Conservation (phyloP, 257 asterid species). For the Eucommia ulmoides region DNA sequence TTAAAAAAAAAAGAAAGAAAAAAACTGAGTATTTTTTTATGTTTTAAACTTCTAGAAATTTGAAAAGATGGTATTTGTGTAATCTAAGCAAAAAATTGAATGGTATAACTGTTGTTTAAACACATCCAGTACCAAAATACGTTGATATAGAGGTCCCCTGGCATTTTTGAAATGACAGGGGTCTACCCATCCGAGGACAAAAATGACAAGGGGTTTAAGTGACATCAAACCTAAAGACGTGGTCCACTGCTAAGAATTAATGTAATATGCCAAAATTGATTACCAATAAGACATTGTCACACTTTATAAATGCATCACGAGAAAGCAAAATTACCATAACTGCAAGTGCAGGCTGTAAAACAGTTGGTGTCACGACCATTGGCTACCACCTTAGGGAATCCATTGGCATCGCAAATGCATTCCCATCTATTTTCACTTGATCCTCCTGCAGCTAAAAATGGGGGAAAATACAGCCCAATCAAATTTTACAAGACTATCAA, state of each 20-base stretch:
- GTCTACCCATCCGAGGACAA: too few relatives aligned
- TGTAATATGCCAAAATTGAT: neutral
- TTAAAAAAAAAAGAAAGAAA: too few relatives aligned
- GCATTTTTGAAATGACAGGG: too few relatives aligned
- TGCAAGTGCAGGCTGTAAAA: conserved; percentile 67
- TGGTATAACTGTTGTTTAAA: too few relatives aligned
- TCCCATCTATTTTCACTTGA: conserved; percentile 46
- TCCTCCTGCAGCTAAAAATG: conserved; percentile 31
- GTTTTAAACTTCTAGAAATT: neutral
- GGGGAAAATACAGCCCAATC: too few relatives aligned
- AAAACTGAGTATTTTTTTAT: neutral
- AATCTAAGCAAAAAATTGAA: neutral
- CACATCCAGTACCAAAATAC: too few relatives aligned
- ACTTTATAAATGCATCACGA: too few relatives aligned
- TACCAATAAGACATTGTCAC: conserved; percentile 1
- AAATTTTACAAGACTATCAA: neutral
- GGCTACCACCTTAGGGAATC: conserved; percentile 49
- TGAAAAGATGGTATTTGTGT: neutral
- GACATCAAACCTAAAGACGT: neutral
- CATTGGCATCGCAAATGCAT: conserved; percentile 50
- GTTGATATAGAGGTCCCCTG: too few relatives aligned
- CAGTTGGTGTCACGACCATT: conserved; percentile 40
- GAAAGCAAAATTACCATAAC: conserved; percentile 43
- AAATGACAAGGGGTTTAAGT: neutral
- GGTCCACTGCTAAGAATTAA: neutral